Percentiles rank a stretch among this genome's conserved stretches.
These are phyloP conservation scores for Rhodomyrtus psidioides DNA, from an alignment of 441 rosid species.

Conservation along the genomic window DNA sequence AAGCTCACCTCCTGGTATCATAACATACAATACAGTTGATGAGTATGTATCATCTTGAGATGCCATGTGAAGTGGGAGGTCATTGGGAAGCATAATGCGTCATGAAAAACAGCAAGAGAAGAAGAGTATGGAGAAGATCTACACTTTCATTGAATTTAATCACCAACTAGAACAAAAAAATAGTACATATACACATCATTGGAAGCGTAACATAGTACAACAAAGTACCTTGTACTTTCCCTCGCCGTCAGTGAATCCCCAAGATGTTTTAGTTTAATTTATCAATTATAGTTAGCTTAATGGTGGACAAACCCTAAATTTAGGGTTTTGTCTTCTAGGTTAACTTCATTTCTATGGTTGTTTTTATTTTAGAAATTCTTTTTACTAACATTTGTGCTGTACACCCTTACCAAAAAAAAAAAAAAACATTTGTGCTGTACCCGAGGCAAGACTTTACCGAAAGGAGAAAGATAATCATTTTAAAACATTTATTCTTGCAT, in stretches of 20 bases:
- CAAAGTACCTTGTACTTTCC: background rate
- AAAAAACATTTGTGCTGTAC: too few species aligned
- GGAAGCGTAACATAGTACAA: background rate
- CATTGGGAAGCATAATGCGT: background rate
- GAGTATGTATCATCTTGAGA: background rate
- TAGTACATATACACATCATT: background rate
- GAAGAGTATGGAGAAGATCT: background rate
- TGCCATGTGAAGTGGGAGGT: background rate
- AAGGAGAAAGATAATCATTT: background rate
- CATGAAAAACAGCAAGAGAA: background rate
- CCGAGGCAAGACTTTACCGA: too few species aligned
- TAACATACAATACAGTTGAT: background rate
- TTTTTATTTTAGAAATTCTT: too few species aligned
- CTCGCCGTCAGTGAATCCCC: background rate
- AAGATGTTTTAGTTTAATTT: background rate
- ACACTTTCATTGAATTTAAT: background rate
- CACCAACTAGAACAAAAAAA: background rate
- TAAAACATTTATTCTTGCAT: background rate
- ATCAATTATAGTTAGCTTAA: background rate
- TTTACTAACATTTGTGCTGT: too few species aligned
- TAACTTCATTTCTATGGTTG: background rate
- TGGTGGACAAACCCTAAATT: background rate
- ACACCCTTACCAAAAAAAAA: too few species aligned
- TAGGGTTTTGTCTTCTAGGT: background rate
- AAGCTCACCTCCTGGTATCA: background rate